Base-by-base conservation (phyloP, 139 green algal species). In the Auxenochlorella pyrenoidosa region DNA sequence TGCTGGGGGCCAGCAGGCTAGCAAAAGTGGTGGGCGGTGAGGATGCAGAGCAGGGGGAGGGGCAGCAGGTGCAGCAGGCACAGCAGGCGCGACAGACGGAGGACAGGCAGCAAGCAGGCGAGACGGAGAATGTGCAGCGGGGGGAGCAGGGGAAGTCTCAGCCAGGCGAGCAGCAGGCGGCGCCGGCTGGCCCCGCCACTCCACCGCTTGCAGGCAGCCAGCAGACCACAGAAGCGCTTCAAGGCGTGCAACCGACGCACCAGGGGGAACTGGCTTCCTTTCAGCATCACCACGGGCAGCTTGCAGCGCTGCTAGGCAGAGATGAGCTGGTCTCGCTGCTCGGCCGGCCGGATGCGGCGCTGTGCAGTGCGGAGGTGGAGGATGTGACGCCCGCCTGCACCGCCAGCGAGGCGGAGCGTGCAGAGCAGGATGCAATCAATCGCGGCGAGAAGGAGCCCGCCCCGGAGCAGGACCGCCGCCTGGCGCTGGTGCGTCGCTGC, bases 381-480 rank as follows among this genome's bases (percentile, higher is more conserved):
- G 82, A 86, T 36, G n/a, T 79, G 32, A 86, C 82, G 32, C 82
- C 82, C 6, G 68, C 65, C 19, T 86, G 82, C 36, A 66, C 82
- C 43, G 63, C 63, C 80, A 85, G 80, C 63, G 80, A 75, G 60
- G 80, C 80, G 30, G 80, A 76, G 60, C 63, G 41, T 75, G 80
- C 80, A 63, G 59, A 85, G 80, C 80, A 85, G 80, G 80, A 85
- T 0, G 80, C 80, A 12, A 44, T 85, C 38, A 85, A 85, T 30
- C 28, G 40, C 30, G 82, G 82, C 5, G 82, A 51, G 12, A 70
- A 15, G 21, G 66, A 24, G n/a, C 32, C 43, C 43, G 32, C 43
- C 0, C 28, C 82, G 0, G 21, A 86, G 19, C 26, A 86, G 43
- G 82, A 86, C n/a, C 65, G 82, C 21, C 82, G 82, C 12, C 65